Percentiles rank a stretch among this genome's conserved stretches.
These are phyloP conservation scores for Martensiomyces pterosporus DNA, from an alignment of 192 early-diverging fungal species.

Conservation along the genomic window DNA sequence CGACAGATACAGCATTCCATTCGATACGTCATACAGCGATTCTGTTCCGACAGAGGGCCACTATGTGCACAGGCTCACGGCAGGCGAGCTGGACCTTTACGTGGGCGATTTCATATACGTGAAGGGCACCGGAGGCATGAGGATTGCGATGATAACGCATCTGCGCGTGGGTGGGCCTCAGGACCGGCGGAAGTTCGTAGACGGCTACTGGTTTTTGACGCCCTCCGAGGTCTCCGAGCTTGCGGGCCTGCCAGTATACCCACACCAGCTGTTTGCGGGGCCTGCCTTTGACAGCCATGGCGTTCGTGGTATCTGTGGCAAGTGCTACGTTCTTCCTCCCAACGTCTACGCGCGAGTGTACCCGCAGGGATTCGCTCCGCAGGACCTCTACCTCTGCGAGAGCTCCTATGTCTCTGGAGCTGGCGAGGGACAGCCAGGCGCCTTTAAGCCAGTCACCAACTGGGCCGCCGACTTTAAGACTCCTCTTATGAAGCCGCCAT, in stretches of 20 bases:
- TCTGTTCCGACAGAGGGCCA: conserved; percentile 31
- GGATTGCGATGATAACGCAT: conserved; percentile 42
- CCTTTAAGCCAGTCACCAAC: conserved; percentile 29
- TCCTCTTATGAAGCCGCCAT: conserved; percentile 38
- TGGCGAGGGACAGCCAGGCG: conserved; percentile 8
- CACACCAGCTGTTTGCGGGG: conserved; percentile 46
- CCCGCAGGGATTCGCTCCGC: conserved; percentile 38
- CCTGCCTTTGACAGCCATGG: conserved; percentile 33
- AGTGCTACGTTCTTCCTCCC: conserved; percentile 41
- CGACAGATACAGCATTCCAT: conserved; percentile 36
- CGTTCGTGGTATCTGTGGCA: conserved; percentile 39
- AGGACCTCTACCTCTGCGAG: conserved; percentile 43
- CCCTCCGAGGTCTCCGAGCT: conserved; percentile 47
- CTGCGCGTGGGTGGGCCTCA: conserved; percentile 31
- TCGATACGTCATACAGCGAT: conserved; percentile 42
- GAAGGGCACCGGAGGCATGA: conserved; percentile 15
- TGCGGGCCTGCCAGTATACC: conserved; percentile 38
- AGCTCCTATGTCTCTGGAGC: conserved; percentile 22
- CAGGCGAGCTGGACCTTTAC: conserved; percentile 39
- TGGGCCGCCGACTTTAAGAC: conserved; percentile 49
- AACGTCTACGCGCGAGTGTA: conserved; percentile 45
- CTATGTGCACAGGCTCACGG: conserved; percentile 33
- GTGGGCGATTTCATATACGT: conserved; percentile 50
- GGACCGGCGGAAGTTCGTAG: conserved; percentile 48
- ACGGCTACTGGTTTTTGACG: conserved; percentile 45